Evolutionary conservation across 2,329 filamentous ascomycete genomes (phyloP).

Genomic region (Fusarium clavum): DNA sequence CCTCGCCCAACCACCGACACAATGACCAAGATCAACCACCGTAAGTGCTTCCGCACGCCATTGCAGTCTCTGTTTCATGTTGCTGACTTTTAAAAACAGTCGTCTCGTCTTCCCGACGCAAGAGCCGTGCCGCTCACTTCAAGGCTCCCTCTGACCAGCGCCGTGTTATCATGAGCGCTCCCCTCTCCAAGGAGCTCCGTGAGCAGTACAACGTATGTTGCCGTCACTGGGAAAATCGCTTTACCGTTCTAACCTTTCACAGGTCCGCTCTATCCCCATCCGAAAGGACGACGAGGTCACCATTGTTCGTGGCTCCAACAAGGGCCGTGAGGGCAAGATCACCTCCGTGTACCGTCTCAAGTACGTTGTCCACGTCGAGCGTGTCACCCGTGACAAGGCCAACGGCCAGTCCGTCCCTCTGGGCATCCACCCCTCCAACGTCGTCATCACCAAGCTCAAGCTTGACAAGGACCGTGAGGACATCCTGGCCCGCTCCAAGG

Average conservation of each 20-base stretch:
- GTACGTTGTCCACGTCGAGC: constrained; percentile 97
- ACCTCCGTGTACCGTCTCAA: constrained; percentile 98
- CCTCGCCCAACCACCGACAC: constrained; percentile 55
- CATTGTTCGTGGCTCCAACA: constrained; percentile 92
- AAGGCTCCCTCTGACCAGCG: constrained; percentile 92
- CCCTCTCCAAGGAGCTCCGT: constrained; percentile 94
- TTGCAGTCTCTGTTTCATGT: background rate
- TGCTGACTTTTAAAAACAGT: constrained; percentile 53
- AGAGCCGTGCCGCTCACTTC: constrained; percentile 99
- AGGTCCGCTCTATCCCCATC: constrained; percentile 96
- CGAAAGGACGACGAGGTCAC: constrained; percentile 97
- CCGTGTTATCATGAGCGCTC: constrained; percentile 96
- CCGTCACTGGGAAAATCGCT: background rate
- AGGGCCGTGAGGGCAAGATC: constrained; percentile 99
- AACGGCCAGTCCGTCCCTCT: constrained; percentile 96
- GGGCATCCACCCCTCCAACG: constrained; percentile 95
- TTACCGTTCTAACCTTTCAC: constrained; percentile 8
- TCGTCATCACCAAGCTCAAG: constrained; percentile 99
- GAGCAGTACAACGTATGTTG: constrained; percentile 94
- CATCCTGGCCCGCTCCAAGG: constrained; percentile 87
- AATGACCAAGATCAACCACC: constrained; percentile 78
- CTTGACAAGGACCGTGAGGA: constrained; percentile 93
- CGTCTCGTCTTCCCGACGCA: constrained; percentile 86
- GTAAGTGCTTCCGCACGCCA: constrained; percentile 53
- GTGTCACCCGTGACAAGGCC: constrained; percentile 95